Evolutionary conservation across 805 yeast species (phyloP), one percentile per base, ranked within the genome.

Genomic region (Saturnispora halmiae): DNA sequence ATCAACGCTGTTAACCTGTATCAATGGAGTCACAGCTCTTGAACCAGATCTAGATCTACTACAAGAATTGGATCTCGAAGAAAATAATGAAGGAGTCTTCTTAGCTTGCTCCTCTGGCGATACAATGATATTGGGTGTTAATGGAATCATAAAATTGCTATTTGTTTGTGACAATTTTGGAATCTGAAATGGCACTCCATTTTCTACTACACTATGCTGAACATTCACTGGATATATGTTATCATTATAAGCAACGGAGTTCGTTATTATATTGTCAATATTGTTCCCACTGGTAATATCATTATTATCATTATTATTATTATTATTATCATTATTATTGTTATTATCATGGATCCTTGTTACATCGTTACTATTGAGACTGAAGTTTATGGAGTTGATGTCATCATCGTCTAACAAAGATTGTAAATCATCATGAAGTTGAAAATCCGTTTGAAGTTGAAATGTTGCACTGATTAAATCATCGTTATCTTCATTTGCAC

Each of bases 81-180:
- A 36, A 20, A 31, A 31, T 14, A 38, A 14, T 4, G 36, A 31
- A 8, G 41, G 41, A 7, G 40, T 37, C 26, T 18, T 37, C 34
- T 22, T 37, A n/a, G 34, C 40, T 22, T 30, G 34, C 19, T 37
- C 40, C 16, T 37, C 34, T 22, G 40, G 40, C 9, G 40, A 37
- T 6, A 37, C 40, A 21, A 37, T 30, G 13, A 37, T 37, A n/a
- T 30, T 30, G 4, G 39, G 39, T 19, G 39, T 28, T 22, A 36
- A 20, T 19, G 39, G 39, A 24, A 36, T 29, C 32, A 36, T 22
- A 19, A 19, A 20, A 15, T 18, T 29, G 20, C 39, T 36, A 25
- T 30, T 36, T 13, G 39, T 16, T 36, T 36, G 24, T 8, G 18
- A 25, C 22, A 36, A 29, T 19, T 28, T 18, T 15, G 39, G 39